These are phyloP conservation scores for Penicillium sp. DNA, from an alignment of 2,329 filamentous ascomycete species.

Conservation along the genomic window DNA sequence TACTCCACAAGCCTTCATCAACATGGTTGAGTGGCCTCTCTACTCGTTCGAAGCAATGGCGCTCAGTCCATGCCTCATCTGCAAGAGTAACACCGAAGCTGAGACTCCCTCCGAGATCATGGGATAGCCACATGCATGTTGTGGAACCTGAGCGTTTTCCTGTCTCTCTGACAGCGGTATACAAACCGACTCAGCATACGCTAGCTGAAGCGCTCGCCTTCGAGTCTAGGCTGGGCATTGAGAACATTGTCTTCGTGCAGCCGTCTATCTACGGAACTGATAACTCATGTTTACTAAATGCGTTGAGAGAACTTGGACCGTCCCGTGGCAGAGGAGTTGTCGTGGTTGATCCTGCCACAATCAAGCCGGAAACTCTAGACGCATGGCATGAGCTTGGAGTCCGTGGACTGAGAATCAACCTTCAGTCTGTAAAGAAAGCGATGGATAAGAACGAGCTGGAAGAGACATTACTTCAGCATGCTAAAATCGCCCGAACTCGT, in stretches of 20 bases:
- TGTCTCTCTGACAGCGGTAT: slow-evolving; percentile 50
- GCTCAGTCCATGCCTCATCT: slow-evolving; percentile 12
- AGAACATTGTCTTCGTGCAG: slow-evolving; percentile 60
- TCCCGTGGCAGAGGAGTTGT: slow-evolving; percentile 56
- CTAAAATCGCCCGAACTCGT: slow-evolving; percentile 50
- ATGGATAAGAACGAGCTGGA: slow-evolving; percentile 45
- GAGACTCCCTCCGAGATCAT: slow-evolving; percentile 42
- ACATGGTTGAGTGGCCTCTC: slow-evolving; percentile 17
- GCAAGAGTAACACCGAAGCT: slow-evolving; percentile 19
- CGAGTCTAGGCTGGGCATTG: slow-evolving; percentile 52
- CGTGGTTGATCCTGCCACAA: slow-evolving; percentile 52
- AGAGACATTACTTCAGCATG: slow-evolving; percentile 48
- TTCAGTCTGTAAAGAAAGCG: slow-evolving; percentile 53
- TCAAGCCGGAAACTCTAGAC: slow-evolving; percentile 41
- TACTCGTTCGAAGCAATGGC: slow-evolving; percentile 9
- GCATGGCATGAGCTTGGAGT: slow-evolving; percentile 60
- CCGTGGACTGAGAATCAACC: slow-evolving; percentile 59
- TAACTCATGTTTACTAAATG: slow-evolving; percentile 59
- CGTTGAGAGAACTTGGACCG: slow-evolving; percentile 52
- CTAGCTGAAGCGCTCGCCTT: slow-evolving; percentile 54
- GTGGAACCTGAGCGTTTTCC: slow-evolving; percentile 55
- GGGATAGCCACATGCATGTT: slow-evolving; percentile 66
- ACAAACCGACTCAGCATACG: slow-evolving; percentile 52
- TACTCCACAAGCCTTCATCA: slow-evolving; percentile 16
- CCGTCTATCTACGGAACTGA: slow-evolving; percentile 62